phyloP scores from a whole-genome alignment of 163 green algal species.

The Scenedesmus sp. region DNA sequence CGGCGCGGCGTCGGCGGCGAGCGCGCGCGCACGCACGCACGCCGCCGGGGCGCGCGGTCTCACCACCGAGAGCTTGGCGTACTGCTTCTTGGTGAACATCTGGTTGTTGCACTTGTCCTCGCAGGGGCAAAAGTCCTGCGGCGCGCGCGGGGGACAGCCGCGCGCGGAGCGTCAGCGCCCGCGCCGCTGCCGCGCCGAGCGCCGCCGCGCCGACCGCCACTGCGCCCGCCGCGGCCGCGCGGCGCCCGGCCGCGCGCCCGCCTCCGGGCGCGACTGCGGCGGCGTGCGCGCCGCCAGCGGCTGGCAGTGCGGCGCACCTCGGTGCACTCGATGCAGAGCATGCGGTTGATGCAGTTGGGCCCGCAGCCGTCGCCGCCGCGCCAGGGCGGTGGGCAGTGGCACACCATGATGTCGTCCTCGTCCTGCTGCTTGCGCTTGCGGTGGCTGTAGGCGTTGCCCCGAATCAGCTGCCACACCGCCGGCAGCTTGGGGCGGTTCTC shows the following conservation, averaged over 20 bases:
- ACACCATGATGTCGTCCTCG: constrained; percentile 97
- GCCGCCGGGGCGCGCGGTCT: too few species aligned
- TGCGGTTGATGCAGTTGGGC: constrained; percentile 94
- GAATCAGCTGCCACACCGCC: constrained; percentile 87
- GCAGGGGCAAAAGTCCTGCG: constrained; percentile 90
- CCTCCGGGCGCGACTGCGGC: too few species aligned
- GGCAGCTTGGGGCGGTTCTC: constrained; percentile 56
- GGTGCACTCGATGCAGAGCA: constrained; percentile 95
- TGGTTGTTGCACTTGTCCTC: constrained; percentile 94
- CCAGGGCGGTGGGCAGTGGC: constrained; percentile 80
- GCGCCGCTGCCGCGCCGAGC: too few species aligned
- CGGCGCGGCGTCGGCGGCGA: too few species aligned
- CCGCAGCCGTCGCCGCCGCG: constrained; percentile 82
- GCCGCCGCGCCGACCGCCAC: too few species aligned
- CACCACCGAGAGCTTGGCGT: constrained; percentile 84
- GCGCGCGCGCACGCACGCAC: too few species aligned
- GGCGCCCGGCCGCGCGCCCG: too few species aligned
- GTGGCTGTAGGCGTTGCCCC: constrained; percentile 86
- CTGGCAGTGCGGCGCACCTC: constrained; percentile 11
- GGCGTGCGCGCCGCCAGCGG: too few species aligned
- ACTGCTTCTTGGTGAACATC: constrained; percentile 87
- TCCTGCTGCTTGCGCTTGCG: constrained; percentile 80
- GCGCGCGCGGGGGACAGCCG: neutral
- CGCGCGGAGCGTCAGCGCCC: too few species aligned
- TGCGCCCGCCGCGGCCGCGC: too few species aligned